Conservation (phyloP, 2,329 filamentous ascomycete species). For the Colletotrichum liriopes region DNA sequence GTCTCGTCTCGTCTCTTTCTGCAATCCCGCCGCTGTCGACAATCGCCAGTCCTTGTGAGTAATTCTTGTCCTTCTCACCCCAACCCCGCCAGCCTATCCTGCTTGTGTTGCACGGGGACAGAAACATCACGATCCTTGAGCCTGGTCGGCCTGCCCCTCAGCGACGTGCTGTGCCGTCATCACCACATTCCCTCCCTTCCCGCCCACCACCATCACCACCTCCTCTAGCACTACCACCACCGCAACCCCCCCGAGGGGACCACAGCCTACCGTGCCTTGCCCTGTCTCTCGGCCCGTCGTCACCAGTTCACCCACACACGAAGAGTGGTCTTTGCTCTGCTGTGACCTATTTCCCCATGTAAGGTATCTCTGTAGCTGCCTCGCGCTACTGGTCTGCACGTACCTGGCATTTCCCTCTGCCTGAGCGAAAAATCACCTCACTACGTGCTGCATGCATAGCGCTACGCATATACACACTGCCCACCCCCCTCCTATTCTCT, state of each 20-base stretch:
- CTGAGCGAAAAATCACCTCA: conserved; percentile 42
- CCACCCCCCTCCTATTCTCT: conserved; percentile 39
- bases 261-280: conserved; percentile 24
- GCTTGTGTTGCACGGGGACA: conserved; percentile 26
- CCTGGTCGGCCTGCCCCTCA: conserved; percentile 40
- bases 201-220: conserved; percentile 25
- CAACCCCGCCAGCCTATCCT: conserved; percentile 18
- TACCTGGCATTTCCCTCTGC: conserved; percentile 47
- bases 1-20: conserved; percentile 8
- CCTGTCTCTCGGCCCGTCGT: conserved; percentile 39
- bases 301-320: conserved; percentile 28
- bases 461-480: conserved; percentile 40
- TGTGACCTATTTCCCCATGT: conserved; percentile 8
- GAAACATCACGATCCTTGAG: conserved; percentile 40
- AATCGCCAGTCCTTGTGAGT: conserved; percentile 39
- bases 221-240: conserved; percentile 4
- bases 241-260: conserved; percentile 21
- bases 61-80: conserved; percentile 26
- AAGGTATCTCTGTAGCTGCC: conserved; percentile 32
- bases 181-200: conserved; percentile 41
- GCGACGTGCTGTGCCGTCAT: conserved; percentile 43
- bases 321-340: conserved; percentile 29
- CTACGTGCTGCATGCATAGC: conserved; percentile 42
- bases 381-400: conserved; percentile 45
- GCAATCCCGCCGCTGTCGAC: conserved; percentile 25